These are phyloP conservation scores for Marchantia polymorpha DNA, from an alignment of 225 moss, liverwort and hornwort genomes.

Conservation along the genomic window DNA sequence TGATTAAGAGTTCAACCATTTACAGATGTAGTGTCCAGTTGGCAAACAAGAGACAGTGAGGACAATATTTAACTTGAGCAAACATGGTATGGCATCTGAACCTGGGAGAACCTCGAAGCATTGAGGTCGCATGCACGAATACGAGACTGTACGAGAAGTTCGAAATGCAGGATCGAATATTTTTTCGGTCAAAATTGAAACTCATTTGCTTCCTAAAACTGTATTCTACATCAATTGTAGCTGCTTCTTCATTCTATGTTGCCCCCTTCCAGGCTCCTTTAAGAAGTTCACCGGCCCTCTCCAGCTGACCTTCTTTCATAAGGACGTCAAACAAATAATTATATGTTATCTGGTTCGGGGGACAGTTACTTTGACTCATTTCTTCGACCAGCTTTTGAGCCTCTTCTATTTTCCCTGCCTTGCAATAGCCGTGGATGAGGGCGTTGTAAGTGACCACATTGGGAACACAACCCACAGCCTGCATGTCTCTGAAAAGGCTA, in stretches of 20 bases:
- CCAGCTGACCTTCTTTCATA: slow-evolving; percentile 46
- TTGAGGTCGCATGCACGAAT: too few species aligned
- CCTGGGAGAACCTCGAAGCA: too few species aligned
- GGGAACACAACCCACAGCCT: slow-evolving; percentile 42
- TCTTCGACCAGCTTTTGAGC: slow-evolving; percentile 14
- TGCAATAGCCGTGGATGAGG: slow-evolving; percentile 49
- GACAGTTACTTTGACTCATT: slow-evolving; percentile 26
- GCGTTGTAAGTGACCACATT: slow-evolving; percentile 70
- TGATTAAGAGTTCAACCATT: too few species aligned
- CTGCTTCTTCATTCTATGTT: not conserved
- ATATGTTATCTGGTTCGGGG: slow-evolving; percentile 52
- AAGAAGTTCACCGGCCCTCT: slow-evolving; percentile 51
- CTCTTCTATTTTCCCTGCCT: slow-evolving; percentile 11
- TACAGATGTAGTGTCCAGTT: too few species aligned
- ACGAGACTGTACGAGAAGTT: too few species aligned
- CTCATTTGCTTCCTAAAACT: not conserved
- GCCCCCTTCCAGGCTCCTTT: slow-evolving; percentile 27
- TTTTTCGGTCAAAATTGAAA: not conserved
- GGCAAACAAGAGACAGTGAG: too few species aligned
- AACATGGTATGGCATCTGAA: too few species aligned
- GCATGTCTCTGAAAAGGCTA: slow-evolving; percentile 58
- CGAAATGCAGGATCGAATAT: not conserved
- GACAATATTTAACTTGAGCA: too few species aligned
- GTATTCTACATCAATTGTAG: not conserved
- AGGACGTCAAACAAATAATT: slow-evolving; percentile 43